Base-by-base conservation (phyloP, 108 stramenopile genomes). In the Nitzschia palea region DNA sequence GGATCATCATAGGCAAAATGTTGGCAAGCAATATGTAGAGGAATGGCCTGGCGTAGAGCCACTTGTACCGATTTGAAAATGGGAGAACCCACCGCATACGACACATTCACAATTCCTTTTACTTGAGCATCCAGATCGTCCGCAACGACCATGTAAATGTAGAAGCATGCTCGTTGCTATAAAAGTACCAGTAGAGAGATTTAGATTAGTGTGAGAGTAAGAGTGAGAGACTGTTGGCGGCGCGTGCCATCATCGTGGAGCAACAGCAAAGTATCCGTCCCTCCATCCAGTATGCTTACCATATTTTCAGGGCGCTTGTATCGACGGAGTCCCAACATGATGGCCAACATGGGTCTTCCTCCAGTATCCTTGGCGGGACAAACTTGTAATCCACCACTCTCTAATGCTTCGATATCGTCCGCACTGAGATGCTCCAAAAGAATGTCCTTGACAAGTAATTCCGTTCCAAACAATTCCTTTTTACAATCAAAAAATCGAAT, bases 381-480 rank as follows among this genome's bases (percentile, higher is more conserved):
- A 3, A 53, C 2, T 23, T 54, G 65, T 14, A 15, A 28, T 17
- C 20, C 12, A 3, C 65, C 65, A 6, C 18, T 45, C 14, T 37
- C 4, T 9, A 52, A 35, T 2, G 33, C 12, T 3, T 52, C 33
- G 23, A 33, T 40, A 14, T 52, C 52, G 44, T 52, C 65, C 5
- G 35, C 65, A 54, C 40, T 25, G 31, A 74, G 36, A 52, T 74
- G 67, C 9, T 64, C 10, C 62, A 45, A 48, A 14, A n/a, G 17
- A 32, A 64, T 64, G 10, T 64, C 62, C 26, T 50, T 64, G 17
- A 18, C 51, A 1, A 74, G 57, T 22, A 50, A 60, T 14, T 74
- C 67, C n/a, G 44, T 45, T 1, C 74, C 74, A 44, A 76, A 76
- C n/a, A 76, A 47, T 56, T 61, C 59, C 4, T 43, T 45, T 25